These are phyloP conservation scores for Lactarius pseudohatsudake DNA, from an alignment of 768 basidiomycete genomes.

Conservation along the genomic window DNA sequence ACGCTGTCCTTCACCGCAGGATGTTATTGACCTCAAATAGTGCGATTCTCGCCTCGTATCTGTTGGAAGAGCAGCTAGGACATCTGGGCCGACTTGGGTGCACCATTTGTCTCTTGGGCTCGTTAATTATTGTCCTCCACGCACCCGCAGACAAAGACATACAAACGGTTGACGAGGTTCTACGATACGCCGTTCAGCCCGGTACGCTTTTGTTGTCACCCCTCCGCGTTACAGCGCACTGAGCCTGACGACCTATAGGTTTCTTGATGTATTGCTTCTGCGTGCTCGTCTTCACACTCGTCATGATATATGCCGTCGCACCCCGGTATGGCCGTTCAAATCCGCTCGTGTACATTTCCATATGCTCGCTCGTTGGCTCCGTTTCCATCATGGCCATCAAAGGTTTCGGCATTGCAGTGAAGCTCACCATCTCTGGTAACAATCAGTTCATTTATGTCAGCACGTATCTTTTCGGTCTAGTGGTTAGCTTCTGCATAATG, in stretches of 20 bases:
- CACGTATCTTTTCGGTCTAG: slow-evolving; percentile 93
- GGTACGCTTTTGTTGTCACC: slow-evolving; percentile 48
- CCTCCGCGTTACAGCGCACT: not conserved
- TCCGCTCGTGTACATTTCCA: slow-evolving; percentile 91
- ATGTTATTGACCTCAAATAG: slow-evolving; percentile 41
- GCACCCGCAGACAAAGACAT: slow-evolving; percentile 96
- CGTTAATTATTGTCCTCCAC: slow-evolving; percentile 92
- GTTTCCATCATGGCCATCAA: slow-evolving; percentile 99
- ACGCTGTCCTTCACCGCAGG: slow-evolving; percentile 6
- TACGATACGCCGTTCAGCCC: slow-evolving; percentile 90
- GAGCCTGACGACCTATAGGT: slow-evolving; percentile 45
- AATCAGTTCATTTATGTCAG: slow-evolving; percentile 94
- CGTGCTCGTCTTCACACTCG: slow-evolving; percentile 73
- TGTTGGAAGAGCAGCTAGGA: slow-evolving; percentile 91
- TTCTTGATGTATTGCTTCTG: slow-evolving; percentile 90
- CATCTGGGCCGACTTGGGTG: slow-evolving; percentile 90
- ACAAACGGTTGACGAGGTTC: slow-evolving; percentile 89
- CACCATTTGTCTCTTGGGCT: slow-evolving; percentile 79
- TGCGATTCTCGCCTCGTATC: slow-evolving; percentile 89
- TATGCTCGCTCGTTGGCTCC: slow-evolving; percentile 94
- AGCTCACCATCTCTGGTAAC: slow-evolving; percentile 87
- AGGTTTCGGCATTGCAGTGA: slow-evolving; percentile 95
- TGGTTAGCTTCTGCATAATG: slow-evolving; percentile 80
- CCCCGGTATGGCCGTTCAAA: slow-evolving; percentile 86
- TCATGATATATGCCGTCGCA: slow-evolving; percentile 85